A percentile compares a stretch with the other conserved stretches of the same genome.
These are phyloP conservation scores for Arthrobotrys entomopaga DNA, from an alignment of 2,329 filamentous ascomycete genomes.

Conservation along the genomic window DNA sequence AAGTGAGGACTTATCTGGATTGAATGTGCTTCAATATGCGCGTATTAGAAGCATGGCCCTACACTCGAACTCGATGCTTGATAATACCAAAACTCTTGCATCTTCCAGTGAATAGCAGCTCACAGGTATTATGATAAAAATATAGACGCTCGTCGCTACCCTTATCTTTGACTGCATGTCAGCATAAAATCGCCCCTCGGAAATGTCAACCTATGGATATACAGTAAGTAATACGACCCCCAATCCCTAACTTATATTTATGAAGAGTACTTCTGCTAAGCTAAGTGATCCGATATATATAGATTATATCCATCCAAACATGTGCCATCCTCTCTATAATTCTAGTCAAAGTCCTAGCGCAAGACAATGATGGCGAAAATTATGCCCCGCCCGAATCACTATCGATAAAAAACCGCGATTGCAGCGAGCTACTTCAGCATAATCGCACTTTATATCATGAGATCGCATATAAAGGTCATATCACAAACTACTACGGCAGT, in stretches of 20 bases:
- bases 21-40: background rate
- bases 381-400: constrained; percentile 21
- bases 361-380: constrained; percentile 1
- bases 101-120: too few relatives aligned
- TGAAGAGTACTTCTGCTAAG: background rate
- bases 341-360: constrained; percentile 5
- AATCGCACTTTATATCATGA: constrained; percentile 45
- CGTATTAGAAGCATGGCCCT: background rate
- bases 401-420: constrained; percentile 26
- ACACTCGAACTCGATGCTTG: too few relatives aligned
- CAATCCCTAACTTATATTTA: too few relatives aligned
- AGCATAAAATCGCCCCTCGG: background rate
- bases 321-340: constrained; percentile 18
- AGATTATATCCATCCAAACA: constrained; percentile 12
- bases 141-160: too few relatives aligned
- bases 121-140: too few relatives aligned
- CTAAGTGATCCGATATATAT: background rate
- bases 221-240: constrained; percentile 12
- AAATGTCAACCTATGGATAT: constrained; percentile 29
- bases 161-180: background rate
- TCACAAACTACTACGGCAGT: constrained; percentile 50
- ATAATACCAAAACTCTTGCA: too few relatives aligned
- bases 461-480: constrained; percentile 42
- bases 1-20: background rate
- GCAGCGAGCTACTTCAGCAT: constrained; percentile 44